phyloP scores from a whole-genome alignment of 106 monocot genomes.

The Apostasia ramifera region DNA sequence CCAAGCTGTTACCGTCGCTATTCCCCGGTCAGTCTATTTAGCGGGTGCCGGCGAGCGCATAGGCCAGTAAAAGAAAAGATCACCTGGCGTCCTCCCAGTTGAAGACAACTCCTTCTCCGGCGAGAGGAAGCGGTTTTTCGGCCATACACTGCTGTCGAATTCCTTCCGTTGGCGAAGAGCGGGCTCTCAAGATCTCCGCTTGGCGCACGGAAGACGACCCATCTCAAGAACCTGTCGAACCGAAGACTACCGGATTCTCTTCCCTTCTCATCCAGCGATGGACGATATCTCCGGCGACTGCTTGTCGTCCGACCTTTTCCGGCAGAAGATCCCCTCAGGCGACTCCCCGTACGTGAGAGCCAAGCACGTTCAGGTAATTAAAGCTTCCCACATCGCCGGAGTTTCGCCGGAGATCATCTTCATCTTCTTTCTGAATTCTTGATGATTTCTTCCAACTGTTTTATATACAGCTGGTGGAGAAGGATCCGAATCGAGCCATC shows the following conservation, averaged over 20 bases:
- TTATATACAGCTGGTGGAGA: slow-evolving; percentile 64
- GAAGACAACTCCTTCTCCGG: not conserved
- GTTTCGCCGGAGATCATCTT: not conserved
- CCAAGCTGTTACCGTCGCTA: no score
- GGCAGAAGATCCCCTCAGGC: slow-evolving; percentile 4
- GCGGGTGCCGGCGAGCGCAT: not conserved
- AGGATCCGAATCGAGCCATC: slow-evolving; percentile 83
- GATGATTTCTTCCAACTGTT: not conserved
- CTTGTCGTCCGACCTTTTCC: not conserved
- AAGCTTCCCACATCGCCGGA: no score
- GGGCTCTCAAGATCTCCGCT: no score
- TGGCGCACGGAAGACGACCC: no score
- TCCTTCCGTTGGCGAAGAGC: no score
- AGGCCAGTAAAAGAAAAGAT: not conserved
- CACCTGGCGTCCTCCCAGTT: not conserved
- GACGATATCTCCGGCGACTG: not conserved
- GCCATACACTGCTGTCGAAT: not conserved
- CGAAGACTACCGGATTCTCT: not conserved
- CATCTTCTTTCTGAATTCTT: not conserved
- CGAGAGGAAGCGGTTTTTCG: not conserved
- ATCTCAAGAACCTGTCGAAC: not conserved
- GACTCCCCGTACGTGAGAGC: slow-evolving; percentile 9
- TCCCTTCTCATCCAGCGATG: not conserved
- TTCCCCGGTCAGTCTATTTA: no score
- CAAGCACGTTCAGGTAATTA: slow-evolving; percentile 6